Evolutionary conservation across 768 basidiomycete genomes (phyloP), one percentile per base, ranked within the genome.

Genomic region (Baorangia bicolor): DNA sequence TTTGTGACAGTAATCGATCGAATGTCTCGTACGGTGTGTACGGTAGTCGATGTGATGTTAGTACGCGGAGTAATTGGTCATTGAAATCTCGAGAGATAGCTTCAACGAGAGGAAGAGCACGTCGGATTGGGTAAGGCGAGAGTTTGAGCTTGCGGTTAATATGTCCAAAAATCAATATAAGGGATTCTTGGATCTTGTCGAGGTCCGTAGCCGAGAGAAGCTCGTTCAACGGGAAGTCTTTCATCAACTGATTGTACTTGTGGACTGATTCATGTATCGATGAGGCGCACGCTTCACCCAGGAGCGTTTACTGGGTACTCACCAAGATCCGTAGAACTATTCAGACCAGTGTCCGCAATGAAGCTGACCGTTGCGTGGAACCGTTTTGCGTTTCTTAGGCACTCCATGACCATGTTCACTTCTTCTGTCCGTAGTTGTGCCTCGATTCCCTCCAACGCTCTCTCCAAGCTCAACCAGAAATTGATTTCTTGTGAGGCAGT

Each of bases 401-500:
- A 92, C 62, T 96, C 95, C 85, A 93, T 90, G 47, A 92, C 90
- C 84, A 93, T 88, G 55, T 83, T 84, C 43, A 99, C 92, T 67
- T 94, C 92, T 46, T 98, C 95, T 58, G 91, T 92, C 59, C 88
- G 80, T 56, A 99, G 78, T 66, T 99, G 97, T 0, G 85, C 77
- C 66, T 98, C 95, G 65, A 98, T 98, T 0, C 84, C 89, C 65
- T 98, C 97, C 59, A 99, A 72, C 7, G 94, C 94, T 41, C 91
- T 79, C 70, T 99, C 97, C 71, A 99, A 80, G 69, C 88, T 91
- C 23, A 98, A 78, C 97, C 97, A 98, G 66, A 99, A 98, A 72
- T 98, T 98, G 78, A 99, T 94, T 71, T 98, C 97, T 67, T 99
- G 97, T 0, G 93, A 95, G 2, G 97, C 96, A 0, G 96, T 98